These are phyloP conservation scores for Pyrenochaeta sp. DNA, from an alignment of 2,329 filamentous ascomycete species.

Conservation along the genomic window DNA sequence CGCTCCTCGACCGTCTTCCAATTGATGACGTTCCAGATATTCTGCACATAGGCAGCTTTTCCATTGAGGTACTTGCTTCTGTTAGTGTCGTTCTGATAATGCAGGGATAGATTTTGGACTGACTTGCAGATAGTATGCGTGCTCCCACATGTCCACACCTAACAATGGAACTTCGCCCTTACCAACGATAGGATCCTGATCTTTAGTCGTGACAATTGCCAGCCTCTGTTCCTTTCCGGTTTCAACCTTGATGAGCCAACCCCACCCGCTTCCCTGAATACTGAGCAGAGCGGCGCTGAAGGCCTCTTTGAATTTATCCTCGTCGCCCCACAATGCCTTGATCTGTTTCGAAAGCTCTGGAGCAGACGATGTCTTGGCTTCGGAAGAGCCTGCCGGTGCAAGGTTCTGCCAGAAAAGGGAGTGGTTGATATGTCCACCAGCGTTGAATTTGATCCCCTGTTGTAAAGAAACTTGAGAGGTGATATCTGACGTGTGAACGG, in stretches of 20 bases:
- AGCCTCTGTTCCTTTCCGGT: slow-evolving; percentile 61
- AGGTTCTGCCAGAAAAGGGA: slow-evolving; percentile 91
- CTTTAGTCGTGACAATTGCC: slow-evolving; percentile 80
- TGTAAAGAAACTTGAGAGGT: slow-evolving; percentile 72
- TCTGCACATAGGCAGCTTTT: slow-evolving; percentile 76
- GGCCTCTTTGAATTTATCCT: slow-evolving; percentile 69
- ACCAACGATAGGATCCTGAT: slow-evolving; percentile 78
- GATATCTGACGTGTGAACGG: slow-evolving; percentile 65
- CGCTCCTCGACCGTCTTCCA: slow-evolving; percentile 75
- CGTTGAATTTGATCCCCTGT: slow-evolving; percentile 82
- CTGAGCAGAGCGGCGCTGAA: slow-evolving; percentile 72
- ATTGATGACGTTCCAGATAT: slow-evolving; percentile 81
- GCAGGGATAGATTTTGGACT: slow-evolving; percentile 2
- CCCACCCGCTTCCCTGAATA: slow-evolving; percentile 87
- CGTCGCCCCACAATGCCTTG: slow-evolving; percentile 69
- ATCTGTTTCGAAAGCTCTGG: slow-evolving; percentile 69
- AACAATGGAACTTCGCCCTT: slow-evolving; percentile 71
- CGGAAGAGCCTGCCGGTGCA: slow-evolving; percentile 64
- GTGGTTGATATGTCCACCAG: slow-evolving; percentile 93
- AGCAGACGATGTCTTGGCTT: slow-evolving; percentile 63
- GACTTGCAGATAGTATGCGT: slow-evolving; percentile 87
- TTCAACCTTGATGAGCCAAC: slow-evolving; percentile 77
- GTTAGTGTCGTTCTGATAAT: slow-evolving; percentile 8
- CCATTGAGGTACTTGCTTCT: slow-evolving; percentile 72
- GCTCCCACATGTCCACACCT: slow-evolving; percentile 92